phyloP scores from a whole-genome alignment of 768 basidiomycete genomes.

The Trametes cubensis region DNA sequence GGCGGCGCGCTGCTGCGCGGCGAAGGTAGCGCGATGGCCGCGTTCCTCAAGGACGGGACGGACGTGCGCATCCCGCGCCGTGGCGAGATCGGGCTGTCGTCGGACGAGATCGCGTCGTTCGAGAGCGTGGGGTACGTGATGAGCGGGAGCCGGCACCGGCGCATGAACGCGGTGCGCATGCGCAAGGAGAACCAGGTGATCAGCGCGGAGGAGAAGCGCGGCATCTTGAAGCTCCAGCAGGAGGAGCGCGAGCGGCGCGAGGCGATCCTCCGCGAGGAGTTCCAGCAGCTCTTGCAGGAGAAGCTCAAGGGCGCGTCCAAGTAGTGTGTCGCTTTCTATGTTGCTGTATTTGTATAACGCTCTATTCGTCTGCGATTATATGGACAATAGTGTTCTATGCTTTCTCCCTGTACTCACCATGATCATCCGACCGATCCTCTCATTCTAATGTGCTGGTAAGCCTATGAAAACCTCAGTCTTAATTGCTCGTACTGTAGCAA shows the following conservation, averaged over 20 bases:
- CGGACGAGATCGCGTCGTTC: slow-evolving; percentile 83
- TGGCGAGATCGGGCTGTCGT: slow-evolving; percentile 95
- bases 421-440: too few relatives aligned
- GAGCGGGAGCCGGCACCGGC: slow-evolving; percentile 90
- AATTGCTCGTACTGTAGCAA: too few relatives aligned
- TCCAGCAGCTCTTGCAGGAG: slow-evolving; percentile 80
- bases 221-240: slow-evolving; percentile 90
- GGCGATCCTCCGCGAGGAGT: slow-evolving; percentile 85
- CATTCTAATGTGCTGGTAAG: too few relatives aligned
- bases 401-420: too few relatives aligned
- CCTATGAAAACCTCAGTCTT: too few relatives aligned
- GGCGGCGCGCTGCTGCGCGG: slow-evolving; percentile 89
- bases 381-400: too few relatives aligned
- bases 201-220: slow-evolving; percentile 96
- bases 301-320: slow-evolving; percentile 53
- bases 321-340: neutral
- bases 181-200: slow-evolving; percentile 99
- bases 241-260: slow-evolving; percentile 95
- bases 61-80: slow-evolving; percentile 92
- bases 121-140: slow-evolving; percentile 96
- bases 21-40: slow-evolving; percentile 98
- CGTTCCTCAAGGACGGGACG: slow-evolving; percentile 83
- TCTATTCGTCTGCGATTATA: too few relatives aligned
- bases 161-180: slow-evolving; percentile 99
- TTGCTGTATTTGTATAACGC: too few relatives aligned